Conservation (phyloP, 1,284 basidiomycete genomes). For the Rhodotorula mucilaginosa region DNA sequence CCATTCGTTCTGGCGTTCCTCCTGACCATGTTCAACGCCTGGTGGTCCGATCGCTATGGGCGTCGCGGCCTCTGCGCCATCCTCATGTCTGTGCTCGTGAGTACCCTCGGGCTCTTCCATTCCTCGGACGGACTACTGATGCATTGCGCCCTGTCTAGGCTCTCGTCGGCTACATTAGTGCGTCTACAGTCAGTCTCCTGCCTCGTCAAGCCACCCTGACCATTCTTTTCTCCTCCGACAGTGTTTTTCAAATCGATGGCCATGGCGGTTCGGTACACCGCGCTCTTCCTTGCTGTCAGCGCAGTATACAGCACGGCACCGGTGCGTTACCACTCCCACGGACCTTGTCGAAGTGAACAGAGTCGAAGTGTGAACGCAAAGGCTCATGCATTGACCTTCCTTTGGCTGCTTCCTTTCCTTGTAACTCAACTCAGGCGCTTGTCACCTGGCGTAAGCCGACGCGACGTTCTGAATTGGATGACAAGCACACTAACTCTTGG, state of each 20-base stretch:
- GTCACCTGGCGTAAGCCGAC: conserved; percentile 52
- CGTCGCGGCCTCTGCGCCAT: conserved; percentile 39
- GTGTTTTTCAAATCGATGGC: conserved; percentile 35
- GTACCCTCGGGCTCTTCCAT: background rate
- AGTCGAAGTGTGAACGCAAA: no score
- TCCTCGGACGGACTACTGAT: background rate
- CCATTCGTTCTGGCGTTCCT: conserved; percentile 38
- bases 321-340: conserved; percentile 47
- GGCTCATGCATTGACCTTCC: no score
- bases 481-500: background rate
- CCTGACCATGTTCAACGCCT: conserved; percentile 39
- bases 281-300: conserved; percentile 48
- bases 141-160: conserved; percentile 5
- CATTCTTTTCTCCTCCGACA: background rate
- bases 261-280: conserved; percentile 42
- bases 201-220: no score
- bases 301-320: conserved; percentile 46
- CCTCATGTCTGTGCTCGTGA: conserved; percentile 23
- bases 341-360: conserved; percentile 41
- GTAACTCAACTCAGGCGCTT: conserved; percentile 53
- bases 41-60: conserved; percentile 38
- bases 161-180: conserved; percentile 45
- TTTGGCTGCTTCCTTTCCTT: background rate
- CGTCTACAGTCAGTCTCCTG: background rate
- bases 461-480: no score